phyloP scores from a whole-genome alignment of 169 alveolate species.

The Eimeria zaria region DNA sequence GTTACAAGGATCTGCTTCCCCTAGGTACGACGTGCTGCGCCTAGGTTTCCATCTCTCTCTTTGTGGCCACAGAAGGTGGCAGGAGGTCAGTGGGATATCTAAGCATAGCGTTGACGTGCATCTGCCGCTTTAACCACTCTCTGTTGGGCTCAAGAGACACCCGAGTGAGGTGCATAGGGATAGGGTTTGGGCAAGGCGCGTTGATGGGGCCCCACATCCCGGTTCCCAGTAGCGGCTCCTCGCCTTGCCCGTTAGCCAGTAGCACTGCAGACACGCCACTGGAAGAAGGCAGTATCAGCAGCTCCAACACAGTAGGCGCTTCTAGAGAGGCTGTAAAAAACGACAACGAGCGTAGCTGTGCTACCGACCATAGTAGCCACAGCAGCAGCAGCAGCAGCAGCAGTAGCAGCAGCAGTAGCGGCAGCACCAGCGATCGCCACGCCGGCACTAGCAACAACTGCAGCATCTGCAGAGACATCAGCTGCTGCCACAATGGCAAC shows the following conservation, averaged over 20 bases:
- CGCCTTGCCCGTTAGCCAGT: background rate
- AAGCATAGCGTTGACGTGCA: background rate
- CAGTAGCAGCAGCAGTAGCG: background rate
- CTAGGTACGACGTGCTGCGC: background rate
- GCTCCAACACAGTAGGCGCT: background rate
- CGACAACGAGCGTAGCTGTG: background rate
- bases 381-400: constrained; percentile 3
- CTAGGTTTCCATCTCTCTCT: background rate
- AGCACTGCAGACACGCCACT: background rate
- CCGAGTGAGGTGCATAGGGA: background rate
- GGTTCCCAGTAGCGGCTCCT: constrained; percentile 12
- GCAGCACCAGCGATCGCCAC: background rate
- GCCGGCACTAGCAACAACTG: background rate
- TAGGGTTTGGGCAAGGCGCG: background rate
- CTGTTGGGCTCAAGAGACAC: background rate
- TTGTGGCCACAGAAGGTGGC: background rate
- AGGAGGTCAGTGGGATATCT: background rate
- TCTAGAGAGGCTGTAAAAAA: background rate
- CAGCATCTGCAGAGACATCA: background rate
- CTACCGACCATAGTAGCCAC: background rate
- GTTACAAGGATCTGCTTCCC: background rate
- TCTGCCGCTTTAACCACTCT: background rate
- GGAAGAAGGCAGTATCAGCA: background rate
- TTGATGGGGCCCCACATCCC: constrained; percentile 17
- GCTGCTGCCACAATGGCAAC: background rate